A percentile compares a stretch with the other conserved stretches of the same genome.
Evolutionary conservation across 306 rosid genomes (phyloP).

Genomic region (Sicyos baderoa): DNA sequence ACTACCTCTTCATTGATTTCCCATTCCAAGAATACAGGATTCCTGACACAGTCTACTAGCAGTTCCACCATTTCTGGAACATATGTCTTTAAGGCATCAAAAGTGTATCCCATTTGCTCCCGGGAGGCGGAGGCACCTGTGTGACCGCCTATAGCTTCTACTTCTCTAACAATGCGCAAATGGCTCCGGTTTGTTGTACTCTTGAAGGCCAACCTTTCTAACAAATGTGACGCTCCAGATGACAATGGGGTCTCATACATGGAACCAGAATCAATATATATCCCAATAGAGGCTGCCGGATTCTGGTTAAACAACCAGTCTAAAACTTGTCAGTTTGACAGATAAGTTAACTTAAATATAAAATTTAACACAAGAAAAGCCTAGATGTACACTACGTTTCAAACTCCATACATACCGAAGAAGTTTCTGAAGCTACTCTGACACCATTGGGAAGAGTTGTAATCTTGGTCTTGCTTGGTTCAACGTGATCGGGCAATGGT

Average conservation of each 20-base stretch:
- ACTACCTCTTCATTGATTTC: constrained; percentile 93
- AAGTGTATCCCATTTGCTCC: constrained; percentile 96
- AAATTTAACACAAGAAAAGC: not conserved
- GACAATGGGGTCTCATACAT: constrained; percentile 68
- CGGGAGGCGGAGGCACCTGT: constrained; percentile 83
- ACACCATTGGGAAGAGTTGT: constrained; percentile 72
- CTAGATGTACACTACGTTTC: not conserved
- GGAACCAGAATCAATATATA: constrained; percentile 81
- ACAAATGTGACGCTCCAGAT: constrained; percentile 82
- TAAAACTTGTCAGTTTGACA: constrained; percentile 19
- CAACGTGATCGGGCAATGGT: constrained; percentile 55
- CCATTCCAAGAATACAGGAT: constrained; percentile 93
- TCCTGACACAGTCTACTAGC: constrained; percentile 74
- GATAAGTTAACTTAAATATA: constrained; percentile 10
- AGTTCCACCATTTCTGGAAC: constrained; percentile 91
- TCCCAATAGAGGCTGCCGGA: constrained; percentile 83
- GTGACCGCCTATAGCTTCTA: constrained; percentile 88
- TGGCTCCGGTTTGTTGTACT: constrained; percentile 91
- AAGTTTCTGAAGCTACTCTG: constrained; percentile 72
- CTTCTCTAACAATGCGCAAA: constrained; percentile 86
- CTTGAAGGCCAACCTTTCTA: constrained; percentile 93
- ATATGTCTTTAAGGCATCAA: constrained; percentile 85
- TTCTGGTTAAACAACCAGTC: constrained; percentile 42
- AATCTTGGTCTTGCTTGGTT: constrained; percentile 66
- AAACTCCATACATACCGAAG: constrained; percentile 38